A percentile compares a stretch with the other conserved stretches of the same genome.
These are phyloP conservation scores for Psidium guajava DNA, from an alignment of 345 rosid genomes.

Conservation along the genomic window DNA sequence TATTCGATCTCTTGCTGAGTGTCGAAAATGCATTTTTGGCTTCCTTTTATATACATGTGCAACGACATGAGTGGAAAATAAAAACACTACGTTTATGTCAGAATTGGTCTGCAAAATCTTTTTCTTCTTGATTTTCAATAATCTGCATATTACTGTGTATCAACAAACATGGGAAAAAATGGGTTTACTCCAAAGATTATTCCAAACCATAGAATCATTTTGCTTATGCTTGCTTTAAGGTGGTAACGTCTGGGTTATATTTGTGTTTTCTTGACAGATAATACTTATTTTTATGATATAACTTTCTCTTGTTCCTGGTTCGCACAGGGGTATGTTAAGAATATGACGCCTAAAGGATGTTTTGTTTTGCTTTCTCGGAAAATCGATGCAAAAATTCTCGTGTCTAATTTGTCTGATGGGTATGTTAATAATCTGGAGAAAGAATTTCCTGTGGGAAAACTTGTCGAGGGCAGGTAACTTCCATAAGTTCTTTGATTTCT, in stretches of 20 bases:
- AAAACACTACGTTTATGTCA: background rate
- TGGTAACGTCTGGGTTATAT: background rate
- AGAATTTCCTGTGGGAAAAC: constrained; percentile 87
- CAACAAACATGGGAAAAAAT: background rate
- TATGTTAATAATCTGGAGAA: constrained; percentile 55
- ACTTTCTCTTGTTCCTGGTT: background rate
- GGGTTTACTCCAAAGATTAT: background rate
- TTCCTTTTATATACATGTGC: background rate
- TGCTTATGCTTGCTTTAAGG: background rate
- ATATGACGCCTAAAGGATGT: constrained; percentile 71
- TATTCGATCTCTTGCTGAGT: background rate
- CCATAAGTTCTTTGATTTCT: background rate
- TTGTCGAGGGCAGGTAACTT: constrained; percentile 67
- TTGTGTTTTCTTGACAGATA: background rate
- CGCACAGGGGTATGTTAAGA: constrained; percentile 88
- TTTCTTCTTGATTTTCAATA: background rate
- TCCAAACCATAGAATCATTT: background rate
- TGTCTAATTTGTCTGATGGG: constrained; percentile 74
- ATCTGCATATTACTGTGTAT: background rate
- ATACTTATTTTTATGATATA: background rate
- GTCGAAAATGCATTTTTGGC: background rate
- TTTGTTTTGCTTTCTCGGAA: constrained; percentile 77
- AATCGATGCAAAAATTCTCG: constrained; percentile 70
- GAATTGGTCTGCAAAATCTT: background rate
- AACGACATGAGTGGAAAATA: background rate